Conservation (phyloP, 2,329 filamentous ascomycete genomes). For the Exophiala bonariae region DNA sequence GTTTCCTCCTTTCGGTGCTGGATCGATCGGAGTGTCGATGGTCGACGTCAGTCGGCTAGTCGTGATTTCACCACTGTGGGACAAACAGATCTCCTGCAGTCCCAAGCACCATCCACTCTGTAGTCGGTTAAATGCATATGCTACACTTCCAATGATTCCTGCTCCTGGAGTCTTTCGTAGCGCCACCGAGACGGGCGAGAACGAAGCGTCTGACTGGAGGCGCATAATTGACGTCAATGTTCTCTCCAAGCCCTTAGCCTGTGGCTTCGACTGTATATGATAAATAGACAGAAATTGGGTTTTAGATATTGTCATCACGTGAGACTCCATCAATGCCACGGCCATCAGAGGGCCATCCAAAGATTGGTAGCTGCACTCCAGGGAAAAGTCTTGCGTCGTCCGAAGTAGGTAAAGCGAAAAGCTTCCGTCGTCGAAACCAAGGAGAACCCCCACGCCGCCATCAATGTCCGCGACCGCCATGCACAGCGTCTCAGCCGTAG, state of each 20-base stretch:
- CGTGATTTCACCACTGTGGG: slow-evolving; percentile 13
- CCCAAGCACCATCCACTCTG: slow-evolving; percentile 83
- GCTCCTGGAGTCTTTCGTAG: slow-evolving; percentile 63
- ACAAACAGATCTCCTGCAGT: slow-evolving; percentile 75
- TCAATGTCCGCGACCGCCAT: slow-evolving; percentile 61
- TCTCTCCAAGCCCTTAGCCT: slow-evolving; percentile 48
- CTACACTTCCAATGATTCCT: slow-evolving; percentile 74
- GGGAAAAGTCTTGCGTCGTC: slow-evolving; percentile 26
- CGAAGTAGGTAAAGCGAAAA: slow-evolving; percentile 66
- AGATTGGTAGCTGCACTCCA: slow-evolving; percentile 52
- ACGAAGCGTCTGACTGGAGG: slow-evolving; percentile 69
- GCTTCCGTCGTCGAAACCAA: slow-evolving; percentile 72
- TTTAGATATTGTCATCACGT: slow-evolving; percentile 75
- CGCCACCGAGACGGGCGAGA: slow-evolving; percentile 77
- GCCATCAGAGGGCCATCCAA: slow-evolving; percentile 65
- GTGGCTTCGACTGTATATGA: slow-evolving; percentile 52
- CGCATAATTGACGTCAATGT: slow-evolving; percentile 8
- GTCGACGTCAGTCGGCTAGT: slow-evolving; percentile 23
- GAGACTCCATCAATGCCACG: slow-evolving; percentile 72
- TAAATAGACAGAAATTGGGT: slow-evolving; percentile 76
- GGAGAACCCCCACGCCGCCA: slow-evolving; percentile 57
- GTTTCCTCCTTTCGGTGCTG: slow-evolving; percentile 4
- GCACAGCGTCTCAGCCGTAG: slow-evolving; percentile 54
- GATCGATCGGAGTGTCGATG: slow-evolving; percentile 22
- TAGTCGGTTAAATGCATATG: slow-evolving; percentile 77